phyloP scores from a whole-genome alignment of 805 yeast species.

The Candida ovalis region DNA sequence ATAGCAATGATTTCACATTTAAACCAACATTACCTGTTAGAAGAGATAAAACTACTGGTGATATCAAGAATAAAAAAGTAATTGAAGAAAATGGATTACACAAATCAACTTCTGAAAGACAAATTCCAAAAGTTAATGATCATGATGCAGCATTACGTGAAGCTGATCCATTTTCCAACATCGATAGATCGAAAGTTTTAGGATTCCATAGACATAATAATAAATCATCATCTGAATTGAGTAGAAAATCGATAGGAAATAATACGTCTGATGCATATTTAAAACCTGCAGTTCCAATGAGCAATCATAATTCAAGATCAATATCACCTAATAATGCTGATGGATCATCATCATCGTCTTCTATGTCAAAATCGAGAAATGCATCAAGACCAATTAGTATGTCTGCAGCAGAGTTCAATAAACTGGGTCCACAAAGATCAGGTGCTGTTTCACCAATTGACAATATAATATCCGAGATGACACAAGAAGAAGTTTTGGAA shows the following conservation, averaged over 20 bases:
- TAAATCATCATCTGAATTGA: conserved; percentile 11
- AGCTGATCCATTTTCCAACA: conserved; percentile 39
- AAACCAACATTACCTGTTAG: conserved; percentile 14
- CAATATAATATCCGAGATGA: conserved; percentile 29
- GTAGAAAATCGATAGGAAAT: neutral
- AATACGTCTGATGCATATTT: conserved; percentile 6
- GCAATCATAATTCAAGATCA: neutral
- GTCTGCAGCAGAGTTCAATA: conserved; percentile 28
- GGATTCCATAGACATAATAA: conserved; percentile 11
- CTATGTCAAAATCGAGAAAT: neutral
- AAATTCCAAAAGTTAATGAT: conserved; percentile 3
- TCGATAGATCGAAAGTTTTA: conserved; percentile 37
- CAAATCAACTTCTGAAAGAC: conserved; percentile 16
- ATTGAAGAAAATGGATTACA: conserved; percentile 10
- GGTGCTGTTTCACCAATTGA: conserved; percentile 15
- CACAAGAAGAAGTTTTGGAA: conserved; percentile 31
- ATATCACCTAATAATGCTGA: neutral
- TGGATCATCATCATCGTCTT: neutral
- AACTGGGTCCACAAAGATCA: conserved; percentile 7
- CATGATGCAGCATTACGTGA: conserved; percentile 1
- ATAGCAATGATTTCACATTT: conserved; percentile 1
- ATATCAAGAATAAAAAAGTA: neutral
- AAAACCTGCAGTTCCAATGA: conserved; percentile 4
- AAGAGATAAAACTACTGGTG: conserved; percentile 17
- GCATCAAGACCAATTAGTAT: conserved; percentile 33